Conservation (phyloP, 225 moss, liverwort and hornwort genomes). For the Neckera pumila region DNA sequence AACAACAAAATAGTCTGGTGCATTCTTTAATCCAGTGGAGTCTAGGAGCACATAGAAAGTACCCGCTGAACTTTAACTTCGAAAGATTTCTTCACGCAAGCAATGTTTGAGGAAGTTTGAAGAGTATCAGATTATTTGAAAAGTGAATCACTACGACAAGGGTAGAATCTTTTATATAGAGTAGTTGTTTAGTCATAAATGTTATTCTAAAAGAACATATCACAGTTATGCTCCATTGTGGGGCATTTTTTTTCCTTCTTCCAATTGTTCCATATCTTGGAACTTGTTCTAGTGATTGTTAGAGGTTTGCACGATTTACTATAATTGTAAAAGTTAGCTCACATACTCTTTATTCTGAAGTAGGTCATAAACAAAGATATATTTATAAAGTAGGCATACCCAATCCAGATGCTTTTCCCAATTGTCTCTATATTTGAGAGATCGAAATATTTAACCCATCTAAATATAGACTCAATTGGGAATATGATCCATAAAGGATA, state of each 20-base stretch:
- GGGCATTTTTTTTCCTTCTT: no score
- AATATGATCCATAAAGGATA: neutral
- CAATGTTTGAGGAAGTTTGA: neutral
- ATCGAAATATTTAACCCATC: neutral
- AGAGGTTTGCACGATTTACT: rapidly evolving
- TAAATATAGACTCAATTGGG: neutral
- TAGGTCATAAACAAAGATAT: neutral
- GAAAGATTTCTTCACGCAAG: neutral
- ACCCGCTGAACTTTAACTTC: no score
- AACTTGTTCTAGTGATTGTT: neutral
- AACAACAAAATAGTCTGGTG: neutral
- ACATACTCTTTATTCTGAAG: neutral
- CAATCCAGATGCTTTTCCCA: rapidly evolving
- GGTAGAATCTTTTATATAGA: rapidly evolving
- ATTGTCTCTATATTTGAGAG: neutral
- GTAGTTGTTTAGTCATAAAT: neutral
- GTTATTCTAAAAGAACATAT: neutral
- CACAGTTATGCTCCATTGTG: rapidly evolving
- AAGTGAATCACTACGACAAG: neutral
- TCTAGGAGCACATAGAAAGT: no score
- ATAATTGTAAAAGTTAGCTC: neutral
- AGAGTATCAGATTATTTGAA: neutral
- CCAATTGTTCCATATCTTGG: neutral
- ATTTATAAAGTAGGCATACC: no score
- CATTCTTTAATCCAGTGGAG: neutral